A percentile compares a stretch with the other conserved stretches of the same genome.
These are phyloP conservation scores for Lentinula sp. DNA, from an alignment of 768 basidiomycete genomes.

Conservation along the genomic window DNA sequence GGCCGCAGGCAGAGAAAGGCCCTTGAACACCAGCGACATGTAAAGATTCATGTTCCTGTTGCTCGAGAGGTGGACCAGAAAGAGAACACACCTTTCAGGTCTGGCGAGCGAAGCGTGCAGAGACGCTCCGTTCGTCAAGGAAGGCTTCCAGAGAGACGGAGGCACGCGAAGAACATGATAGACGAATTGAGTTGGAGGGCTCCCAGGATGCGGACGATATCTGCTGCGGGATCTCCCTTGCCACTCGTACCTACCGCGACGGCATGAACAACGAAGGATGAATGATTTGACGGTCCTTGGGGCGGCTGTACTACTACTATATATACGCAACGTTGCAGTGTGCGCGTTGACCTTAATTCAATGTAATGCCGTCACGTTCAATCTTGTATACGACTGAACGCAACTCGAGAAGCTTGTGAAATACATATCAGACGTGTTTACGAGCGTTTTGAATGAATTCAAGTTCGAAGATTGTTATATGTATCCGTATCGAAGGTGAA, in stretches of 20 bases:
- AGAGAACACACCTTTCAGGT: too few species aligned
- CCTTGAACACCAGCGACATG: neutral
- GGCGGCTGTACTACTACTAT: neutral
- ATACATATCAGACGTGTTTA: too few species aligned
- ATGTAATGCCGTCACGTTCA: neutral
- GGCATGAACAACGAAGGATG: neutral
- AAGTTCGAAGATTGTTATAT: too few species aligned
- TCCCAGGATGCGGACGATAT: neutral
- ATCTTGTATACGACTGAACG: too few species aligned
- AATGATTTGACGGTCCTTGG: too few species aligned
- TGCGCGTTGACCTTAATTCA: neutral
- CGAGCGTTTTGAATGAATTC: too few species aligned
- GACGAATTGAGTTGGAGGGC: conserved; percentile 3
- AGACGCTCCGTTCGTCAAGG: neutral
- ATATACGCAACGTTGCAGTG: conserved; percentile 4
- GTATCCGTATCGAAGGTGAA: too few species aligned
- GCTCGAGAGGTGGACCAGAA: neutral
- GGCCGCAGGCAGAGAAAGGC: conserved; percentile 2
- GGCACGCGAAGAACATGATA: neutral
- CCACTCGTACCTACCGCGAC: neutral
- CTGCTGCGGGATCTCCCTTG: neutral
- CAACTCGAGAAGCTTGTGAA: too few species aligned
- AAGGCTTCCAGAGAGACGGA: neutral
- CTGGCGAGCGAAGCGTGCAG: neutral
- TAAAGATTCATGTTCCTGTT: neutral